A percentile compares a stretch with the other conserved stretches of the same genome.
phyloP scores from a whole-genome alignment of 164 flowering plant genomes.

The Magnolia sinica region DNA sequence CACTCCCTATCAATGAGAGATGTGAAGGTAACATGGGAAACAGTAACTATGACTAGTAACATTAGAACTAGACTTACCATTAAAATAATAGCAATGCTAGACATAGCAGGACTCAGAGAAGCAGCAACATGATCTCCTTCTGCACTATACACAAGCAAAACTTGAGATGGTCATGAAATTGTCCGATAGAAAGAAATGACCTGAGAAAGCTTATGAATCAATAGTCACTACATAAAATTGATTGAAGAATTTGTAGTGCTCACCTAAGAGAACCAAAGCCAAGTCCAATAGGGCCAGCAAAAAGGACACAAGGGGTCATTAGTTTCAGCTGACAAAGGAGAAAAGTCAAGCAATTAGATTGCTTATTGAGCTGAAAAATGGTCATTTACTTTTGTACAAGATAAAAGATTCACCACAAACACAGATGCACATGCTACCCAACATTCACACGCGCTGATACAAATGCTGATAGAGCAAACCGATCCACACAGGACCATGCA shows the following conservation, averaged over 20 bases:
- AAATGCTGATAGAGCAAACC: no score
- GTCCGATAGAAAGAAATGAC: neutral
- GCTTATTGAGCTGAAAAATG: neutral
- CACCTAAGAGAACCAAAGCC: slow-evolving; percentile 34
- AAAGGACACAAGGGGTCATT: slow-evolving; percentile 34
- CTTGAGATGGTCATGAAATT: neutral
- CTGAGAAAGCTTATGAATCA: neutral
- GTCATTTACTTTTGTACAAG: neutral
- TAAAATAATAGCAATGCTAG: slow-evolving; percentile 21
- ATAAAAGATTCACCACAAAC: neutral
- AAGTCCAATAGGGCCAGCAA: slow-evolving; percentile 39
- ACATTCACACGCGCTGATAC: no score
- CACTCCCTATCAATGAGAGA: neutral
- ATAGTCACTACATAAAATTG: neutral
- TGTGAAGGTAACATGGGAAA: neutral
- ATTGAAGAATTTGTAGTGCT: neutral
- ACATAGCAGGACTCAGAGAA: slow-evolving; percentile 29
- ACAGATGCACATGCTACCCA: neutral
- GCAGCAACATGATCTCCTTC: slow-evolving; percentile 27
- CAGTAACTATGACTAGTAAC: neutral
- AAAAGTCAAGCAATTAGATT: neutral
- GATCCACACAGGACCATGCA: no score
- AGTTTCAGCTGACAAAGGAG: slow-evolving; percentile 25
- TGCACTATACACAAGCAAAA: slow-evolving; percentile 21
- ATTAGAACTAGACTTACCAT: slow-evolving; percentile 12